phyloP scores from a whole-genome alignment of 257 asterid species.

The Ajuga chamaepitys region DNA sequence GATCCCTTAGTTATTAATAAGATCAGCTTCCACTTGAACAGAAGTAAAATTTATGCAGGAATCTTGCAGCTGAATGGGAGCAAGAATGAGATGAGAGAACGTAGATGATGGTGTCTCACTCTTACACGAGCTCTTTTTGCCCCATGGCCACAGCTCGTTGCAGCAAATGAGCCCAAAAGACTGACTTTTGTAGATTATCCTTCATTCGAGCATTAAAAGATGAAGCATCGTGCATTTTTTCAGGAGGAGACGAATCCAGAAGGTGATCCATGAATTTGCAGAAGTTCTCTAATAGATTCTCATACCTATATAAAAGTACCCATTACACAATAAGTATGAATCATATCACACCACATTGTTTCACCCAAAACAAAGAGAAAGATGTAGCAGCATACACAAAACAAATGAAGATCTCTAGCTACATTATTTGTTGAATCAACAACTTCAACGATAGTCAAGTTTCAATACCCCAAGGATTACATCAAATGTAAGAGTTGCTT shows the following conservation, averaged over 20 bases:
- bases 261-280: conserved; percentile 85
- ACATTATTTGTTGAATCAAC: neutral
- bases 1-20: neutral
- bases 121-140: conserved; percentile 83
- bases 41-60: neutral
- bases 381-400: neutral
- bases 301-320: conserved; percentile 44
- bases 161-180: conserved; percentile 71
- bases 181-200: conserved; percentile 54
- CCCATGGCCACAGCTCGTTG: conserved; percentile 65
- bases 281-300: conserved; percentile 62
- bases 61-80: conserved; percentile 1
- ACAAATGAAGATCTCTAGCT: neutral
- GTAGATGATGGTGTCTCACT: conserved; percentile 9
- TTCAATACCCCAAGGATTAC: neutral
- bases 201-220: conserved; percentile 59
- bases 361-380: neutral
- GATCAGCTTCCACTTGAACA: neutral
- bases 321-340: neutral
- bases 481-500: neutral
- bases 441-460: neutral
- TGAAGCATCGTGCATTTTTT: conserved; percentile 39
- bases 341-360: neutral
- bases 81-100: conserved; percentile 10
- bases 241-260: conserved; percentile 80